These are phyloP conservation scores for Naegleria fowleri DNA, from an alignment of 208 protist species.

Conservation along the genomic window DNA sequence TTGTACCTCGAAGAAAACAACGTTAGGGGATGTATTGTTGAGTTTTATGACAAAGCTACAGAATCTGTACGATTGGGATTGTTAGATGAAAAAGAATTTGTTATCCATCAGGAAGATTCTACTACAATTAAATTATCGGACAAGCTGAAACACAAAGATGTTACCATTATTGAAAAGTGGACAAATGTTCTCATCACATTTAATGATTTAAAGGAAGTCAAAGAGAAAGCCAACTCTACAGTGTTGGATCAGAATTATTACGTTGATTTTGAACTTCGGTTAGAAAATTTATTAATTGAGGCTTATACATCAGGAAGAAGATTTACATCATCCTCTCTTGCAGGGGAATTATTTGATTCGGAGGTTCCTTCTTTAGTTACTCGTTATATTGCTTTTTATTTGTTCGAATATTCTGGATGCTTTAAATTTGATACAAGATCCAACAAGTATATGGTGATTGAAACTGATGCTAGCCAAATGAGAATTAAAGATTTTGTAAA, in stretches of 20 bases:
- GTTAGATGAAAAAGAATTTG: not conserved
- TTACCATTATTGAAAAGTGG: not conserved
- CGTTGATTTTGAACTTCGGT: not conserved
- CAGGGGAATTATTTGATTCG: not conserved
- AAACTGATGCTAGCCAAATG: not conserved
- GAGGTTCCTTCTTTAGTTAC: not conserved
- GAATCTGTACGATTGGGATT: not conserved
- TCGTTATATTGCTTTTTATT: not conserved
- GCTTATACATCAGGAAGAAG: not conserved
- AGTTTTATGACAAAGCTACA: not conserved
- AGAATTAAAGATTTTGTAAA: not conserved
- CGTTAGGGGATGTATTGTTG: not conserved
- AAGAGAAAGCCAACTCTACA: not conserved
- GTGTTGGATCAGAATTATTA: not conserved
- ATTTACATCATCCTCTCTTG: not conserved
- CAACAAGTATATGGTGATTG: not conserved
- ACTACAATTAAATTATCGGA: not conserved
- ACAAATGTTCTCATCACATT: not conserved
- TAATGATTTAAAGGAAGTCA: not conserved
- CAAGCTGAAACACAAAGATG: not conserved
- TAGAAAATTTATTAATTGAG: constrained; percentile 12
- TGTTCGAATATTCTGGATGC: not conserved
- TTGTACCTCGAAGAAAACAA: not conserved
- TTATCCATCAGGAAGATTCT: not conserved
- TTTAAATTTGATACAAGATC: not conserved